A percentile compares a stretch with the other conserved stretches of the same genome.
Conservation (phyloP, 2,329 filamentous ascomycete species). For the Neonectria sp. region DNA sequence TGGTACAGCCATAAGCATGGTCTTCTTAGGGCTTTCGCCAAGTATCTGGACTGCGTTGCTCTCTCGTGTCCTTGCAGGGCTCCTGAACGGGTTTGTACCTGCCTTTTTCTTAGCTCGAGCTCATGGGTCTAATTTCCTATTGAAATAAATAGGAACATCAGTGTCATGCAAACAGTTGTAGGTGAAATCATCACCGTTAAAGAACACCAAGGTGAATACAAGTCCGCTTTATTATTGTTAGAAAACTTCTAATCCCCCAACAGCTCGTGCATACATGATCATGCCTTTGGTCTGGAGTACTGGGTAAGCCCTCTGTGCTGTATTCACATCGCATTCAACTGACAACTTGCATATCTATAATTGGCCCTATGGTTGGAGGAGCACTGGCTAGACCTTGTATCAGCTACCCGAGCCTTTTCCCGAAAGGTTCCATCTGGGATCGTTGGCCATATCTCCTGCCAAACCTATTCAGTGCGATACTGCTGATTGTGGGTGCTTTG, state of each 20-base stretch:
- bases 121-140: conserved; percentile 11
- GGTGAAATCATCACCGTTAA: conserved; percentile 94
- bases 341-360: conserved; percentile 77
- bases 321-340: conserved; percentile 34
- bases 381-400: conserved; percentile 88
- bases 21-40: conserved; percentile 91
- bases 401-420: conserved; percentile 83
- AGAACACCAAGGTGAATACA: conserved; percentile 85
- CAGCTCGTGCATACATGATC: conserved; percentile 93
- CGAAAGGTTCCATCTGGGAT: conserved; percentile 83
- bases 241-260: conserved; percentile 11
- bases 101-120: neutral
- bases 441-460: conserved; percentile 91
- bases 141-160: conserved; percentile 79
- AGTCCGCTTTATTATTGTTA: neutral
- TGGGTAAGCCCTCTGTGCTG: conserved; percentile 69
- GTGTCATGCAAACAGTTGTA: conserved; percentile 94
- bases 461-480: conserved; percentile 87
- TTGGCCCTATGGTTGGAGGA: conserved; percentile 93
- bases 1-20: conserved; percentile 94
- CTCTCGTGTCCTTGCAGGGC: conserved; percentile 88
- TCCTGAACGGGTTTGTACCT: conserved; percentile 86
- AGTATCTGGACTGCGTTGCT: conserved; percentile 87
- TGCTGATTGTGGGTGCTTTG: conserved; percentile 81
- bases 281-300: conserved; percentile 99